Evolutionary conservation across 1,139 yeast genomes (phyloP).

Genomic region (Magnusiomyces clavatus): DNA sequence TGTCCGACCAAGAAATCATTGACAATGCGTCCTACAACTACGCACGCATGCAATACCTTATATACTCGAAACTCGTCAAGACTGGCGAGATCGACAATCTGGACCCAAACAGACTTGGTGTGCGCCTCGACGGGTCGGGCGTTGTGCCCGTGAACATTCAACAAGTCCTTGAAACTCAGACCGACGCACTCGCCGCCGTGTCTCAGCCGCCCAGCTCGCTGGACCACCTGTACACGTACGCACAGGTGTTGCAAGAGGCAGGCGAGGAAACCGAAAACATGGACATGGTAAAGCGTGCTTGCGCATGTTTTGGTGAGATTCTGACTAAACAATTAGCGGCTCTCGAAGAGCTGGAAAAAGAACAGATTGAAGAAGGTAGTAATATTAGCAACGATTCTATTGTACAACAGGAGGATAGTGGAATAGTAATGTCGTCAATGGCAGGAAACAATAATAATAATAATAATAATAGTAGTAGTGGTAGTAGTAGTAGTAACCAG

Average conservation of each 20-base stretch:
- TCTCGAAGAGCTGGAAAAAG: slow-evolving; percentile 9
- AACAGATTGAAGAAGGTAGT: slow-evolving; percentile 4
- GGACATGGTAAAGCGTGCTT: slow-evolving; percentile 17
- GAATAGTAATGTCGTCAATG: background rate
- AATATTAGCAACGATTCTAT: slow-evolving; percentile 7
- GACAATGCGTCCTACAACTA: slow-evolving; percentile 25
- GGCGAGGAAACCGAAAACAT: slow-evolving; percentile 23
- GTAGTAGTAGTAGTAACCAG: background rate
- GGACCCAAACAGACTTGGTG: slow-evolving; percentile 3
- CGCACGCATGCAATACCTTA: slow-evolving; percentile 25
- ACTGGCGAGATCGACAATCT: slow-evolving; percentile 17
- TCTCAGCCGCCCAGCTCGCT: slow-evolving; percentile 12
- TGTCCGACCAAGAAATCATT: slow-evolving; percentile 7
- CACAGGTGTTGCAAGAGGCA: slow-evolving; percentile 23
- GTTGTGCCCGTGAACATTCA: slow-evolving; percentile 11
- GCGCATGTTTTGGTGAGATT: slow-evolving; percentile 18
- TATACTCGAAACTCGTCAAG: slow-evolving; percentile 22
- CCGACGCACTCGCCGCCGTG: slow-evolving; percentile 13
- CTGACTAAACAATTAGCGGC: slow-evolving; percentile 18
- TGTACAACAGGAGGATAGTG: no score
- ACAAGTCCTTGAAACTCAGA: slow-evolving; percentile 17
- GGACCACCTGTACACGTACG: slow-evolving; percentile 26
- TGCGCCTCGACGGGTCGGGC: slow-evolving; percentile 6
- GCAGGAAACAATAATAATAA: slow-evolving; percentile 4
- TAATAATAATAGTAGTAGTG: slow-evolving; percentile 3